Evolutionary conservation across 1,284 basidiomycete species (phyloP).

Genomic region (Xerocomus minutiporus): DNA sequence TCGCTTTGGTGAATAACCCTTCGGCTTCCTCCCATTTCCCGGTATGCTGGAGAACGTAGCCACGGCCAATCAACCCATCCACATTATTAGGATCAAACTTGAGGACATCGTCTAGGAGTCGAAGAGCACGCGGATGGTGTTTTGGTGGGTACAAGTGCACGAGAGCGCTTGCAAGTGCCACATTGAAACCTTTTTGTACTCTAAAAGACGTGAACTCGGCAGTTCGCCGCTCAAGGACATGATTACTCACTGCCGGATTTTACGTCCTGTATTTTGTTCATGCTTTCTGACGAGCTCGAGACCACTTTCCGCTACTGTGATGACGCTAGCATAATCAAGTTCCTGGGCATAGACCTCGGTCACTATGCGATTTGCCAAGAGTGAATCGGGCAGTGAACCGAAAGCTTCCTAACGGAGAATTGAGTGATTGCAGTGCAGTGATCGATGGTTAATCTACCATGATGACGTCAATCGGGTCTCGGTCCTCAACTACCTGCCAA

Average conservation of each 20-base stretch:
- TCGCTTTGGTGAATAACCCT: constrained; percentile 54
- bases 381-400: constrained; percentile 51
- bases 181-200: constrained; percentile 58
- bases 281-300: constrained; percentile 55
- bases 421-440: not conserved
- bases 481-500: constrained; percentile 34
- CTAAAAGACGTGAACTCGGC: constrained; percentile 34
- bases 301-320: constrained; percentile 68
- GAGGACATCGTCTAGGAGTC: constrained; percentile 72
- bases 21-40: constrained; percentile 71
- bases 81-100: constrained; percentile 58
- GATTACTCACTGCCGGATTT: constrained; percentile 47
- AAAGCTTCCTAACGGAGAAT: constrained; percentile 52
- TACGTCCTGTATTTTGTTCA: constrained; percentile 58
- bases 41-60: constrained; percentile 65
- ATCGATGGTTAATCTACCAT: constrained; percentile 39
- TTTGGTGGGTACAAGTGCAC: constrained; percentile 88
- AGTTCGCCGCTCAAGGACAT: not conserved
- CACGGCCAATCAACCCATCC: constrained; percentile 69
- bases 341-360: constrained; percentile 72
- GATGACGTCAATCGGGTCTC: constrained; percentile 48
- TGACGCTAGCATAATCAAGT: constrained; percentile 71
- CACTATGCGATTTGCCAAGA: constrained; percentile 71
- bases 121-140: constrained; percentile 76
- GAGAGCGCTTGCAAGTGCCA: constrained; percentile 66